phyloP scores from a whole-genome alignment of 2,329 filamentous ascomycete species.

The Ceratocystis cacaofunesta region DNA sequence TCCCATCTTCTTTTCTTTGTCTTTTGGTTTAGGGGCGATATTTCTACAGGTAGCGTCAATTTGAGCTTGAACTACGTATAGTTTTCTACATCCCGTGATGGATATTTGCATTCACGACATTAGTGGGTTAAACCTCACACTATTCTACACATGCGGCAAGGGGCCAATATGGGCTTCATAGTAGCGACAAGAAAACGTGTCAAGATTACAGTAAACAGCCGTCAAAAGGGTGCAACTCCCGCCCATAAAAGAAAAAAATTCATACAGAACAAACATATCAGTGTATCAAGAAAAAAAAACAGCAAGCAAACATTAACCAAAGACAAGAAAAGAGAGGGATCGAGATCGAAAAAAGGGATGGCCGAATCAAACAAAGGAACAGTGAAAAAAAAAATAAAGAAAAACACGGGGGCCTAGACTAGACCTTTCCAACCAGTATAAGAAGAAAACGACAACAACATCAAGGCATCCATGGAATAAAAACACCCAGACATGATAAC shows the following conservation, averaged over 20 bases:
- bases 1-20: background rate
- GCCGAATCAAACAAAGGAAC: constrained; percentile 3
- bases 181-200: background rate
- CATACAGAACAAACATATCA: constrained; percentile 5
- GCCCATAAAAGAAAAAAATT: background rate
- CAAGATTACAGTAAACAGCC: constrained; percentile 4
- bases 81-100: background rate
- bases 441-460: background rate
- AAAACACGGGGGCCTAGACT: background rate
- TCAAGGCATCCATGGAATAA: background rate
- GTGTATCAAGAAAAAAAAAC: constrained; percentile 7
- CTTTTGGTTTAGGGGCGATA: background rate
- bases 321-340: constrained; percentile 7
- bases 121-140: background rate
- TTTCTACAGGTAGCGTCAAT: background rate
- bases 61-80: background rate
- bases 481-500: background rate
- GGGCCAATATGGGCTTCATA: background rate
- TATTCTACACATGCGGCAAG: background rate
- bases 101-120: background rate
- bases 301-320: background rate
- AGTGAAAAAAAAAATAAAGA: constrained; percentile 2
- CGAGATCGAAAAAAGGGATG: background rate
- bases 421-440: background rate
- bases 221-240: constrained; percentile 1